Evolutionary conservation across 2,329 filamentous ascomycete genomes (phyloP).

Genomic region (Nemania abortiva): DNA sequence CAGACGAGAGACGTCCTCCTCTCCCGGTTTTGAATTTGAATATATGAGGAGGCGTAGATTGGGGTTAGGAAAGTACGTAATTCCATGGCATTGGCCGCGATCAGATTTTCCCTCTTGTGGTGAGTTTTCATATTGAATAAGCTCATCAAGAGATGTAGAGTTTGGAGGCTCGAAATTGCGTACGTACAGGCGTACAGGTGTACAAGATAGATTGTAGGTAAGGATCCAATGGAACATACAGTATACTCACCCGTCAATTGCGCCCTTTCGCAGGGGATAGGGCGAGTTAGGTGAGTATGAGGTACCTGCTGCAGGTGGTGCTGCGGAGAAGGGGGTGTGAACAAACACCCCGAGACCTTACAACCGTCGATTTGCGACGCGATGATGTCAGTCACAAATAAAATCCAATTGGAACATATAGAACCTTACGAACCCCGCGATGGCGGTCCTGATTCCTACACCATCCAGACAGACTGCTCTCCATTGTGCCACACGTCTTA

Average conservation of each 20-base stretch:
- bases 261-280: constrained; percentile 34
- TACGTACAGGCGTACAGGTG: background rate
- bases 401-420: background rate
- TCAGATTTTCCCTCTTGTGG: too few species aligned
- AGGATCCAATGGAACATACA: too few species aligned
- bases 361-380: constrained; percentile 12
- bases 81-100: too few species aligned
- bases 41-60: too few species aligned
- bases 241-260: constrained; percentile 18
- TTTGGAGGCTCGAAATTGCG: too few species aligned
- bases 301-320: too few species aligned
- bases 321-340: constrained; percentile 18
- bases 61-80: too few species aligned
- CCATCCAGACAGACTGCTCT: background rate
- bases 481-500: background rate
- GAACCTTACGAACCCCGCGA: background rate
- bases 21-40: too few species aligned
- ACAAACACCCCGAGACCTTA: background rate
- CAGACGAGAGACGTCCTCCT: too few species aligned
- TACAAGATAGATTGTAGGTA: background rate
- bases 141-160: too few species aligned
- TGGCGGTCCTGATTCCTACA: background rate
- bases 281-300: too few species aligned
- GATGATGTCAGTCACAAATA: constrained; percentile 36
- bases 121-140: too few species aligned